These are phyloP conservation scores for Diplotaxis tenuifolia DNA, from an alignment of 345 rosid genomes.

Conservation along the genomic window DNA sequence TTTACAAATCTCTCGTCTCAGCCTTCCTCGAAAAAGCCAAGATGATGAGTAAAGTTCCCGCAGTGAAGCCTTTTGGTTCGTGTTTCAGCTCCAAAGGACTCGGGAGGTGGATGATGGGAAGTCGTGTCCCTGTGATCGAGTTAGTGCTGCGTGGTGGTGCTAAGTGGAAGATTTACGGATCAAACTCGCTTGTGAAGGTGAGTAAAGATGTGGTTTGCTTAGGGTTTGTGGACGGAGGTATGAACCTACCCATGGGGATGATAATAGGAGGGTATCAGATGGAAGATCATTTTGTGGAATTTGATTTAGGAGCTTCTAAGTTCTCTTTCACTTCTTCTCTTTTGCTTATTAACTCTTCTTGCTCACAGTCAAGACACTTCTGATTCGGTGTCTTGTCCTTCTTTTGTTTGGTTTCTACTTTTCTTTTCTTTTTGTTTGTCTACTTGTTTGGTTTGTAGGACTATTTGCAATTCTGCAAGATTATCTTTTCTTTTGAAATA, in stretches of 20 bases:
- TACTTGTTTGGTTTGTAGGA: too few species aligned
- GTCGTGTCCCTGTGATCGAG: not conserved
- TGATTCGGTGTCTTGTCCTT: not conserved
- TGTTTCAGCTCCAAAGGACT: constrained; percentile 5
- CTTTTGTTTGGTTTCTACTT: not conserved
- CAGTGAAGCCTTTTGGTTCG: not conserved
- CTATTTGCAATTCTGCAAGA: too few species aligned
- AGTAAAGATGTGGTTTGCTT: constrained; percentile 5
- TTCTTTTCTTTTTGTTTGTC: too few species aligned
- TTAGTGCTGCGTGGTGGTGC: not conserved
- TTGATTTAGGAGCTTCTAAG: not conserved
- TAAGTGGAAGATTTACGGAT: constrained; percentile 1
- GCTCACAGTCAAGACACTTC: not conserved
- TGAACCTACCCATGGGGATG: not conserved
- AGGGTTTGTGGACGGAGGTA: not conserved
- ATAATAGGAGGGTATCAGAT: constrained; percentile 5
- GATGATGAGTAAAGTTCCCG: not conserved
- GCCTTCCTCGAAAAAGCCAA: not conserved
- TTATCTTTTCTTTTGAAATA: too few species aligned
- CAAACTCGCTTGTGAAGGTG: not conserved
- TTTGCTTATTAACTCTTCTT: constrained; percentile 5
- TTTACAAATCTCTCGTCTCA: not conserved
- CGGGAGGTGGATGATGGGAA: constrained; percentile 3
- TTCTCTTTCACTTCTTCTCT: constrained; percentile 7
- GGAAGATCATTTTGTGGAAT: constrained; percentile 6